phyloP scores from a whole-genome alignment of 257 asterid species.

The Petunia secreta region DNA sequence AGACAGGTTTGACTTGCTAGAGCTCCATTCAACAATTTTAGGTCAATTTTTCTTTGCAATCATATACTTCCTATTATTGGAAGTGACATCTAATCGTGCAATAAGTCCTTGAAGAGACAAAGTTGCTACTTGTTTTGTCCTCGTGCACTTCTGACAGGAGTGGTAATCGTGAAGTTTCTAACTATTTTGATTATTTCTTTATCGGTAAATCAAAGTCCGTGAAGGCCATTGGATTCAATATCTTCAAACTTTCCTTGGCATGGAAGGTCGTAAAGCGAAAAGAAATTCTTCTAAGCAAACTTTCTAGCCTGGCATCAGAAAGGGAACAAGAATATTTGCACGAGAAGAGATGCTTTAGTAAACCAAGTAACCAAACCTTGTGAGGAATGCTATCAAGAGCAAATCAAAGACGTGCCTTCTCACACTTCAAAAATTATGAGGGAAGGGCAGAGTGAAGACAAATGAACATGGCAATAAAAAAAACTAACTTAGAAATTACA shows the following conservation, averaged over 20 bases:
- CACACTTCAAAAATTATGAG: too few species aligned
- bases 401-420: too few species aligned
- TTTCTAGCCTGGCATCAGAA: too few species aligned
- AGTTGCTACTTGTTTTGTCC: neutral
- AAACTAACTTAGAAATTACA: neutral
- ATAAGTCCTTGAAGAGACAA: neutral
- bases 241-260: too few species aligned
- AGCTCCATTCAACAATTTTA: slow-evolving; percentile 40
- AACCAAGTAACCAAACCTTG: too few species aligned
- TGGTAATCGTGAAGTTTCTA: neutral
- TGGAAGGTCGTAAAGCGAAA: too few species aligned
- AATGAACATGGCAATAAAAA: neutral
- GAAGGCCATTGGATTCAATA: too few species aligned
- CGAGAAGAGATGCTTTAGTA: too few species aligned
- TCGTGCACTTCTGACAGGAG: neutral
- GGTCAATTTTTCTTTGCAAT: neutral
- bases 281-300: too few species aligned
- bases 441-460: neutral
- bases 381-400: too few species aligned
- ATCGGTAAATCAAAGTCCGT: neutral
- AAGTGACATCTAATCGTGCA: slow-evolving; percentile 5
- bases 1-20: slow-evolving; percentile 35
- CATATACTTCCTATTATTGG: neutral
- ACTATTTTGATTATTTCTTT: neutral
- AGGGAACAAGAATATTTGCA: too few species aligned